Conservation (phyloP, 129 eudicot genomes). For the Logfia minima region DNA sequence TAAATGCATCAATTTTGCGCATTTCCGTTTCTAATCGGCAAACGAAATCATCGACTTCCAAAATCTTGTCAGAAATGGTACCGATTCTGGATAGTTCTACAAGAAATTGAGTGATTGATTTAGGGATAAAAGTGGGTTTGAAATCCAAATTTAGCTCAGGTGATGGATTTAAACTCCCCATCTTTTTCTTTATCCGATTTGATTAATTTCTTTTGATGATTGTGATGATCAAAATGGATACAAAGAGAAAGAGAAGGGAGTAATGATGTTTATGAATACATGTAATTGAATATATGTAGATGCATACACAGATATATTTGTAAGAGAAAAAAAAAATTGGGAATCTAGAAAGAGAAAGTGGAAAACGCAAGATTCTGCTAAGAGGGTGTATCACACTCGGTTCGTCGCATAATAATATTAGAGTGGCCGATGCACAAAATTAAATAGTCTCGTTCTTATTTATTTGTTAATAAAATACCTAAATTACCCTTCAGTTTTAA, state of each 20-base stretch:
- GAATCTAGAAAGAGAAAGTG: slow-evolving; percentile 28
- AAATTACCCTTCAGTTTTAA: neutral
- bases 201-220: neutral
- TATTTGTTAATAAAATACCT: neutral
- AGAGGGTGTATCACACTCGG: slow-evolving; percentile 14
- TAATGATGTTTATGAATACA: slow-evolving; percentile 24
- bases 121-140: slow-evolving; percentile 48
- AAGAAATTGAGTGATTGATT: slow-evolving; percentile 52
- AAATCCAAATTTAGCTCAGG: slow-evolving; percentile 48
- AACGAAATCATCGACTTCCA: slow-evolving; percentile 50
- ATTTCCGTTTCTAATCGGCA: slow-evolving; percentile 64
- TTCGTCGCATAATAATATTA: slow-evolving; percentile 21
- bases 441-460: neutral
- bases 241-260: slow-evolving; percentile 21
- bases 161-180: slow-evolving; percentile 48
- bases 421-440: neutral
- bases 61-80: slow-evolving; percentile 43
- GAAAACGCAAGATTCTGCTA: slow-evolving; percentile 21
- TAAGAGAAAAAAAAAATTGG: slow-evolving; percentile 15
- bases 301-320: slow-evolving; percentile 16
- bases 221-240: slow-evolving; percentile 31
- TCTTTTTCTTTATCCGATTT: slow-evolving; percentile 12
- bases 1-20: slow-evolving; percentile 82
- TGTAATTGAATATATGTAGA: slow-evolving; percentile 13
- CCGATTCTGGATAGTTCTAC: slow-evolving; percentile 40